A percentile compares a stretch with the other conserved stretches of the same genome.
Conservation (phyloP, 1,139 yeast species). For the Geotrichum macrosporum region DNA sequence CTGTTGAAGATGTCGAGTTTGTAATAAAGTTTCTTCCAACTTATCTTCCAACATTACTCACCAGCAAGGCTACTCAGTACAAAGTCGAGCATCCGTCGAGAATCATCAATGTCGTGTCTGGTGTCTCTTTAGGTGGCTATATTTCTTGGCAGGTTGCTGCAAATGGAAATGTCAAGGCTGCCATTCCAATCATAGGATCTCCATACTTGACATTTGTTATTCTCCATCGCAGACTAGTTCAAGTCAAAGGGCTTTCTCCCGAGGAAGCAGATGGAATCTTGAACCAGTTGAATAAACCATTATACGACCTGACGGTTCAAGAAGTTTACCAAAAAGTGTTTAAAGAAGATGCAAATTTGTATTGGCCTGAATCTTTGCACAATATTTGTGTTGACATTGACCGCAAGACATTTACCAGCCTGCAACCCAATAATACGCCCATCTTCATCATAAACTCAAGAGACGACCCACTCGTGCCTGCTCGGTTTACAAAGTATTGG, state of each 20-base stretch:
- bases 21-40: slow-evolving; percentile 50
- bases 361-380: slow-evolving; percentile 19
- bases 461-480: slow-evolving; percentile 21
- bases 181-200: slow-evolving; percentile 19
- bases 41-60: slow-evolving; percentile 37
- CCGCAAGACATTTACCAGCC: slow-evolving; percentile 8
- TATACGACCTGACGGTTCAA: slow-evolving; percentile 3
- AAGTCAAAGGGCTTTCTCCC: slow-evolving; percentile 8
- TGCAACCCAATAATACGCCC: neutral
- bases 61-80: neutral
- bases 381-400: slow-evolving; percentile 12
- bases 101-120: slow-evolving; percentile 44
- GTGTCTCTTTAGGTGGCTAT: slow-evolving; percentile 63
- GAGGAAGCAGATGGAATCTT: slow-evolving; percentile 12
- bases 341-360: neutral
- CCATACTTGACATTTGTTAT: slow-evolving; percentile 19
- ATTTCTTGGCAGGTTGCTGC: slow-evolving; percentile 40
- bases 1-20: slow-evolving; percentile 47
- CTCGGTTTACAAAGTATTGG: slow-evolving; percentile 14
- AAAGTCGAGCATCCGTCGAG: neutral
- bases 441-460: slow-evolving; percentile 14
- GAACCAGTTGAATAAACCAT: neutral
- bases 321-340: slow-evolving; percentile 2
- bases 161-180: slow-evolving; percentile 14
- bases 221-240: slow-evolving; percentile 20